Evolutionary conservation across 306 rosid species (phyloP).

Genomic region (Cyclanthera cordifolia): DNA sequence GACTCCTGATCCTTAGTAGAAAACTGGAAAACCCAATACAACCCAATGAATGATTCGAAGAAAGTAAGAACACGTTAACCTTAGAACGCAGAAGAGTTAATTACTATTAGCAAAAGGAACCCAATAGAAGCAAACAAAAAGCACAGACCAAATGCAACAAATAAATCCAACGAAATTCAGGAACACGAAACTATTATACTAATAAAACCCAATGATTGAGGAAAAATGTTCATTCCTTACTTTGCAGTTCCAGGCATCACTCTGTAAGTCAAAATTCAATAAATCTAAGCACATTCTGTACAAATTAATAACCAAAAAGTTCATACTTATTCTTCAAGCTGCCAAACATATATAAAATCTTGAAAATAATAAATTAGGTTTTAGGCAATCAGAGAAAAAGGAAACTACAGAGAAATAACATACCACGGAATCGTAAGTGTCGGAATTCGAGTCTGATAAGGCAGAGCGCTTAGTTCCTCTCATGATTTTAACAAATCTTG

Average conservation of each 20-base stretch:
- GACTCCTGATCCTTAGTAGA: not conserved
- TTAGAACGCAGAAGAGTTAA: no score
- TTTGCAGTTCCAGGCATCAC: not conserved
- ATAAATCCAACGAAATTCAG: not conserved
- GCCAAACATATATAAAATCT: not conserved
- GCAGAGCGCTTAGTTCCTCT: slow-evolving; percentile 69
- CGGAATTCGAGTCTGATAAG: slow-evolving; percentile 43
- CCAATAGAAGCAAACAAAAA: not conserved
- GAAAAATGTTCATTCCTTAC: not conserved
- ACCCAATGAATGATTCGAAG: not conserved
- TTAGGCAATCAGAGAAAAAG: not conserved
- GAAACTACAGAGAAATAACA: slow-evolving; percentile 16
- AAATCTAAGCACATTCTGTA: not conserved
- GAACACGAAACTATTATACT: not conserved
- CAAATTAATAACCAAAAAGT: not conserved
- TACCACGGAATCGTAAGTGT: slow-evolving; percentile 49
- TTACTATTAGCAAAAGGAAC: no score
- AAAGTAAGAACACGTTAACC: not conserved
- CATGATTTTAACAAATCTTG: slow-evolving; percentile 28
- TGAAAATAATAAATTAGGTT: not conserved
- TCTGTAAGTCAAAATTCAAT: not conserved
- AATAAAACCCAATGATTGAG: not conserved
- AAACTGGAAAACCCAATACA: not conserved
- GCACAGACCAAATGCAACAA: not conserved
- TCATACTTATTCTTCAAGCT: not conserved